Evolutionary conservation across 495 filamentous ascomycete species (phyloP).

Genomic region (Stereocaulon alpinum): DNA sequence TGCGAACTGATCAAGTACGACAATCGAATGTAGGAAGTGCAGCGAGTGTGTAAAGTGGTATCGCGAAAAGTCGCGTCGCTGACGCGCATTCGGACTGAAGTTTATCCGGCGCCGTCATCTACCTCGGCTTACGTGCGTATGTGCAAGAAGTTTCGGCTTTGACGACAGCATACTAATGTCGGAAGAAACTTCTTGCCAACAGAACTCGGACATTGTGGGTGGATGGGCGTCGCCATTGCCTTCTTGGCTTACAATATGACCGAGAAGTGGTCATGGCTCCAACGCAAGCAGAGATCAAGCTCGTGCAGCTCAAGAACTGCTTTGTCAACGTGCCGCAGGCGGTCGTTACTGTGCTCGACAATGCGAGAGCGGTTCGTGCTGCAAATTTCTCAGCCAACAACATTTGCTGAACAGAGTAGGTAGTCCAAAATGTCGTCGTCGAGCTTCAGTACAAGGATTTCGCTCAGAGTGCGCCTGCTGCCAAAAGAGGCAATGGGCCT

Average conservation of each 20-base stretch:
- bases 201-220: no score
- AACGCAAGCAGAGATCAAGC: slow-evolving; percentile 62
- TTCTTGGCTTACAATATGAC: no score
- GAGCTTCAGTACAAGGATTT: slow-evolving; percentile 60
- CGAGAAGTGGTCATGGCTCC: slow-evolving; percentile 40
- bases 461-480: slow-evolving; percentile 26
- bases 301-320: slow-evolving; percentile 82
- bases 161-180: not conserved
- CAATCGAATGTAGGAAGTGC: not conserved
- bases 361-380: slow-evolving; percentile 69
- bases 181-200: no score
- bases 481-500: slow-evolving; percentile 22
- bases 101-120: not conserved
- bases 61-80: not conserved
- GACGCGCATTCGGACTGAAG: no score
- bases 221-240: no score
- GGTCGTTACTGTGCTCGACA: slow-evolving; percentile 69
- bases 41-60: no score
- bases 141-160: not conserved
- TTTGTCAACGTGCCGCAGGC: slow-evolving; percentile 87
- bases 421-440: slow-evolving; percentile 91
- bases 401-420: slow-evolving; percentile 33
- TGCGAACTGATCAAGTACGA: no score
- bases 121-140: not conserved
- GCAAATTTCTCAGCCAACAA: not conserved